phyloP scores from a whole-genome alignment of 306 rosid species.

The Acacia melanoxylon region DNA sequence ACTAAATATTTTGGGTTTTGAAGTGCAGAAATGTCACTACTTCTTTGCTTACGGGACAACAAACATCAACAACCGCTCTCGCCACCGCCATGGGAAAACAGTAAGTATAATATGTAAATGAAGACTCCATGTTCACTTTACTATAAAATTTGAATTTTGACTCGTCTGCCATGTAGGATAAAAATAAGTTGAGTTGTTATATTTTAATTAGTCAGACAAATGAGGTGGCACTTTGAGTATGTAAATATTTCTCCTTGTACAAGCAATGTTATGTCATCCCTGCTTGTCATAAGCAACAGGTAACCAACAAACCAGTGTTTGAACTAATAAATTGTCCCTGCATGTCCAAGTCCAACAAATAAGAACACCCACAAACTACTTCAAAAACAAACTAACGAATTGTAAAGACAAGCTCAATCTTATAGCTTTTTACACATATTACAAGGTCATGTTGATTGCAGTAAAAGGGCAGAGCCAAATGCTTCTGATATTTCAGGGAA shows the following conservation, averaged over 20 bases:
- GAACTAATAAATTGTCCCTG: constrained; percentile 81
- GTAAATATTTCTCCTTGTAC: no score
- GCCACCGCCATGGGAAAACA: constrained; percentile 34
- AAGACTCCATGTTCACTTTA: no score
- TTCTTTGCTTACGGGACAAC: constrained; percentile 49
- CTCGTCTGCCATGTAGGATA: no score
- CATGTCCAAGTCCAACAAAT: background rate
- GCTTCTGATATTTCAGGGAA: background rate
- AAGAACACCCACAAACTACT: background rate
- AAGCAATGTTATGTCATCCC: no score
- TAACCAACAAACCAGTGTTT: constrained; percentile 75
- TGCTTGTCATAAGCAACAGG: constrained; percentile 41
- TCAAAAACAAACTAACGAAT: background rate
- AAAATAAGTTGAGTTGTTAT: no score
- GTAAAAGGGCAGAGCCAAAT: no score
- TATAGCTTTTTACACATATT: background rate
- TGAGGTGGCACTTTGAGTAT: no score
- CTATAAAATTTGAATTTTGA: no score
- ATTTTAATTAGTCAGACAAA: no score
- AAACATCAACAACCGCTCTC: constrained; percentile 37
- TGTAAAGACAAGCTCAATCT: background rate
- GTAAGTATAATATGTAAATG: constrained; percentile 47
- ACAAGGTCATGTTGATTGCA: background rate
- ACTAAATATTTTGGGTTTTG: background rate
- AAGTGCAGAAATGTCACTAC: constrained; percentile 49